These are phyloP conservation scores for Oidiodendron maius DNA, from an alignment of 495 filamentous ascomycete species.

Conservation along the genomic window DNA sequence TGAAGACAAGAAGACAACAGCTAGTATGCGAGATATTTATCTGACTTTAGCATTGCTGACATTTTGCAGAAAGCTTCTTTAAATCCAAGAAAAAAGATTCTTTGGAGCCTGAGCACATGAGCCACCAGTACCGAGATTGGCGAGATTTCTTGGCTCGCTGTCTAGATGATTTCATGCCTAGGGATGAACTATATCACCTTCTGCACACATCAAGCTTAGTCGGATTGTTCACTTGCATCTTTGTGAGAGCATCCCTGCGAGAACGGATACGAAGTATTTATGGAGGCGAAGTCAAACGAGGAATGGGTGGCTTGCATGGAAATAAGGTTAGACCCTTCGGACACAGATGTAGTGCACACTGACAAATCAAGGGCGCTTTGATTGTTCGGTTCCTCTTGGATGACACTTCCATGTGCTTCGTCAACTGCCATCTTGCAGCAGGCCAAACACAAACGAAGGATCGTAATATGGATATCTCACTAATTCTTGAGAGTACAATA, in stretches of 20 bases:
- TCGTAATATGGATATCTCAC: constrained; percentile 88
- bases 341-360: not conserved
- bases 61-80: constrained; percentile 55
- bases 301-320: constrained; percentile 87
- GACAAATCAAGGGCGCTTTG: constrained; percentile 62
- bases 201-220: constrained; percentile 86
- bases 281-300: constrained; percentile 83
- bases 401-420: constrained; percentile 88
- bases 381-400: constrained; percentile 85
- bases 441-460: constrained; percentile 85
- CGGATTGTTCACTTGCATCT: constrained; percentile 92
- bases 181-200: constrained; percentile 72
- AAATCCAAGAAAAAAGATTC: constrained; percentile 85
- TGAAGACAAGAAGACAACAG: constrained; percentile 93
- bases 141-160: constrained; percentile 75
- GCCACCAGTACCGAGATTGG: constrained; percentile 95
- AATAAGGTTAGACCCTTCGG: constrained; percentile 62
- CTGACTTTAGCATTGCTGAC: constrained; percentile 15
- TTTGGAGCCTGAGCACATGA: constrained; percentile 90
- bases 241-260: constrained; percentile 75
- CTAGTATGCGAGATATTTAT: constrained; percentile 51
- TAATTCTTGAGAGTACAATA: constrained; percentile 73
- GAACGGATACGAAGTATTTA: constrained; percentile 68
- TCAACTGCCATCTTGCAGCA: constrained; percentile 96
- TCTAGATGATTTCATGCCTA: constrained; percentile 78